Evolutionary conservation across 176 grass and related monocot species (phyloP).

Genomic region (Pharus latifolius): DNA sequence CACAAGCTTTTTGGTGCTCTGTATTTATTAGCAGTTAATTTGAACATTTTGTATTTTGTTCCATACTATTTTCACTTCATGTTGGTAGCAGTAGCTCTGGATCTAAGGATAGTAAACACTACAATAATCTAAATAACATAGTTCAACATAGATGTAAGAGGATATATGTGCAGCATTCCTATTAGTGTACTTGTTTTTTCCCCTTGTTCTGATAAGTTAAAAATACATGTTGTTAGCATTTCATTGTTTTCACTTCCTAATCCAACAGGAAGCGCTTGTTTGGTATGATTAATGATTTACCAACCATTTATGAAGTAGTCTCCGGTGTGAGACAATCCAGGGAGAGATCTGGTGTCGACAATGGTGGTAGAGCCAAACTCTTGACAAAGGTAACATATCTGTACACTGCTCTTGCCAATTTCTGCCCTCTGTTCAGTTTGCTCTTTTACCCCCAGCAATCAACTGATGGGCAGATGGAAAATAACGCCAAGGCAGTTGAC

Average conservation of each 20-base stretch:
- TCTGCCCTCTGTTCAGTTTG: background rate
- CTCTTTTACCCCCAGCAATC: background rate
- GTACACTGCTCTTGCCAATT: background rate
- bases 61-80: background rate
- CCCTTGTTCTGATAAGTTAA: background rate
- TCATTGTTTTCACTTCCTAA: background rate
- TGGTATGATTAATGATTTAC: slow-evolving; percentile 70
- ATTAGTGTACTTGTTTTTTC: background rate
- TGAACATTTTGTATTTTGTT: background rate
- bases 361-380: slow-evolving; percentile 41
- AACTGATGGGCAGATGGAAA: slow-evolving; percentile 29
- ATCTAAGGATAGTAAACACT: background rate
- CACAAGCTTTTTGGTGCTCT: background rate
- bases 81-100: background rate
- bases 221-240: background rate
- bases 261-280: slow-evolving; percentile 61
- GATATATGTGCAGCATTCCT: background rate
- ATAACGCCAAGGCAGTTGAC: slow-evolving; percentile 23
- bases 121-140: background rate
- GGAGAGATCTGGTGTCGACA: slow-evolving; percentile 53
- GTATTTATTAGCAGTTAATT: background rate
- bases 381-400: slow-evolving; percentile 35
- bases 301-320: slow-evolving; percentile 71
- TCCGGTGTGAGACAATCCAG: slow-evolving; percentile 30
- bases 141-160: background rate